phyloP scores from a whole-genome alignment of 2,329 filamentous ascomycete genomes.

The Penicillium decumbens region DNA sequence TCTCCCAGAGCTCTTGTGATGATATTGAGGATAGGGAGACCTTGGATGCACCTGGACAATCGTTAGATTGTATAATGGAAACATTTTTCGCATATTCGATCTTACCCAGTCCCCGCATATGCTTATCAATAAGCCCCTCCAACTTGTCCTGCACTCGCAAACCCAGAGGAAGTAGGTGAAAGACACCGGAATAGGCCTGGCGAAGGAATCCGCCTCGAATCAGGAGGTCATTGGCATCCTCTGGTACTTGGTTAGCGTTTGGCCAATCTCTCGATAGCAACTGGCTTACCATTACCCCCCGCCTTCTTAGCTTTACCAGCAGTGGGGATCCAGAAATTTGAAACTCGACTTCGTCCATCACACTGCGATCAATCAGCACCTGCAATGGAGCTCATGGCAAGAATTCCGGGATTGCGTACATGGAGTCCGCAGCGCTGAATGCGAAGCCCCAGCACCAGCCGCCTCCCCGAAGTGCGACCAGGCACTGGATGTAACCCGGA shows the following conservation, averaged over 20 bases:
- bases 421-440: slow-evolving; percentile 34
- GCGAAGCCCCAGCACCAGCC: slow-evolving; percentile 10
- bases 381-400: slow-evolving; percentile 1
- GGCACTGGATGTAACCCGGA: slow-evolving; percentile 22
- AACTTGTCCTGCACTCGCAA: slow-evolving; percentile 84
- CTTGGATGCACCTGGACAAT: slow-evolving; percentile 18
- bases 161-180: slow-evolving; percentile 85
- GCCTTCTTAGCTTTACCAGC: slow-evolving; percentile 59
- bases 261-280: slow-evolving; percentile 27
- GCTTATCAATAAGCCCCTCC: slow-evolving; percentile 76
- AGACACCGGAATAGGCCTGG: slow-evolving; percentile 80
- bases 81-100: slow-evolving; percentile 5
- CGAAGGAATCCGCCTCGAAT: slow-evolving; percentile 68
- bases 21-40: slow-evolving; percentile 46
- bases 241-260: slow-evolving; percentile 17
- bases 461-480: slow-evolving; percentile 22
- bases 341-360: slow-evolving; percentile 59
- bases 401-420: slow-evolving; percentile 29
- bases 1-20: slow-evolving; percentile 75
- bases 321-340: slow-evolving; percentile 74
- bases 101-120: slow-evolving; percentile 73
- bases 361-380: slow-evolving; percentile 35
- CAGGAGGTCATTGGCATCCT: slow-evolving; percentile 64
- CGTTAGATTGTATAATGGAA: background rate
- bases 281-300: slow-evolving; percentile 41